phyloP scores from a whole-genome alignment of 768 basidiomycete genomes.

The Xerocomellus amylosporus region DNA sequence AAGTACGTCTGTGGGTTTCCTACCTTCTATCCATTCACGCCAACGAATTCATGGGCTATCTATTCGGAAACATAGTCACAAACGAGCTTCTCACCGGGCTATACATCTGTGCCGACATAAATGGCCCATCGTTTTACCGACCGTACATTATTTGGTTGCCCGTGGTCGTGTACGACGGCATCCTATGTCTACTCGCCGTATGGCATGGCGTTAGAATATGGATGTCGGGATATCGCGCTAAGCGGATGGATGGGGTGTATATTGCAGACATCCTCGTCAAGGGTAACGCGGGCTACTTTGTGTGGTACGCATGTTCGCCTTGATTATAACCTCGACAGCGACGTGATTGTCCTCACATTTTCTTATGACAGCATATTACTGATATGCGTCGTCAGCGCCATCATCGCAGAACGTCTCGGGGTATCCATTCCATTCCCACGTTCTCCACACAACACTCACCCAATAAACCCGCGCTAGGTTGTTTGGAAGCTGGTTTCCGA shows the following conservation, averaged over 20 bases:
- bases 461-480: background rate
- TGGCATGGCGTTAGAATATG: slow-evolving; percentile 5
- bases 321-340: no score
- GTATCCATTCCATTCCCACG: background rate
- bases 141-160: slow-evolving; percentile 10
- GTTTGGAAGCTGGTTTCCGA: slow-evolving; percentile 7
- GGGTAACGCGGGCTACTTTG: slow-evolving; percentile 15
- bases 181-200: slow-evolving; percentile 3
- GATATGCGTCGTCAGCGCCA: background rate
- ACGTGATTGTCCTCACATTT: background rate
- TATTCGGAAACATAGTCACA: background rate
- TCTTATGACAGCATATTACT: slow-evolving; percentile 10
- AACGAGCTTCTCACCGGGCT: slow-evolving; percentile 3
- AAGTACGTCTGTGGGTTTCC: background rate
- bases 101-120: slow-evolving; percentile 2
- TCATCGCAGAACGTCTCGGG: slow-evolving; percentile 1
- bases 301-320: slow-evolving; percentile 7
- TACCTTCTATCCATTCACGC: background rate
- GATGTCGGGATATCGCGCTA: background rate
- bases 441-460: no score
- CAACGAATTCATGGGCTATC: background rate
- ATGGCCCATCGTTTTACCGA: background rate
- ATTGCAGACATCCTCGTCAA: slow-evolving; percentile 11
- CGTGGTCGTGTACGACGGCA: slow-evolving; percentile 4
- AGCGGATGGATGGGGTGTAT: background rate